Conservation (phyloP, 768 basidiomycete genomes). For the Mycena crocata region DNA sequence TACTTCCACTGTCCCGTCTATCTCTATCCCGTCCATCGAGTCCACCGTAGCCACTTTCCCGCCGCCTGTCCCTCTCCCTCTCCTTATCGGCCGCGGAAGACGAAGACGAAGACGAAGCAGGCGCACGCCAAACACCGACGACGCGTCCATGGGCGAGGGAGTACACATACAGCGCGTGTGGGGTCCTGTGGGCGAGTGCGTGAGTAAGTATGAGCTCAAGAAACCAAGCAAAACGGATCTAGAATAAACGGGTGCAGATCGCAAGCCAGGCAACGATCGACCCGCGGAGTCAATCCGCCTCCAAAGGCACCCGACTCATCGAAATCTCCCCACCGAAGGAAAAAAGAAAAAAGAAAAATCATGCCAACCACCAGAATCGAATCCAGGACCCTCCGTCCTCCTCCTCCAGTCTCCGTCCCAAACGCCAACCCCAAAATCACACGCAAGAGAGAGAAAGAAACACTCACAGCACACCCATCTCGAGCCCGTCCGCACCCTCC, state of each 20-base stretch:
- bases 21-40: constrained; percentile 34
- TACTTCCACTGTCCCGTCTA: constrained; percentile 23
- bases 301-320: not conserved
- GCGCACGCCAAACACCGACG: constrained; percentile 49
- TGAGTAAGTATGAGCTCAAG: not conserved
- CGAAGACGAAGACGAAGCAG: too few relatives aligned
- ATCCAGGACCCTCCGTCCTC: too few relatives aligned
- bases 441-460: not conserved
- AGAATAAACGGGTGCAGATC: not conserved
- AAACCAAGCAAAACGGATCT: too few relatives aligned
- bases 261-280: not conserved
- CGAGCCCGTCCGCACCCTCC: constrained; percentile 38
- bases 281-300: too few relatives aligned
- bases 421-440: not conserved
- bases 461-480: constrained; percentile 51
- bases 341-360: constrained; percentile 2
- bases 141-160: constrained; percentile 71
- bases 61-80: not conserved
- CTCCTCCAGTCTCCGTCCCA: too few relatives aligned
- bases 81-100: not conserved
- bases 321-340: not conserved
- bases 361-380: not conserved
- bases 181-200: not conserved
- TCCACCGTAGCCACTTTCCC: too few relatives aligned
- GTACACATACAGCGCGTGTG: constrained; percentile 63